Evolutionary conservation across 495 filamentous ascomycete genomes (phyloP).

Genomic region (Xylaria longipes): DNA sequence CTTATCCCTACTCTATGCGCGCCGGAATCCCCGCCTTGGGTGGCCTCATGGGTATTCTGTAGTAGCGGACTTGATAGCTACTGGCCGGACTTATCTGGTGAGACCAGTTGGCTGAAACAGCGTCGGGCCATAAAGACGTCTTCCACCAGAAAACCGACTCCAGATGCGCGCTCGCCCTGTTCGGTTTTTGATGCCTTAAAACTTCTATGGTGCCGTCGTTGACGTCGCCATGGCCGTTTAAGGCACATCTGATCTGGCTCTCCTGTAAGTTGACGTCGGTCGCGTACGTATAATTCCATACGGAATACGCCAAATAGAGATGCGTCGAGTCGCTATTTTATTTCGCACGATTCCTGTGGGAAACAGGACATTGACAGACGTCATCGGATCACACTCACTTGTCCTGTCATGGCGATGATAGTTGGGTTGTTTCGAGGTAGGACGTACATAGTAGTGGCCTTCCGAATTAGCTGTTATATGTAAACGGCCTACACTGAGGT

Average conservation of each 20-base stretch:
- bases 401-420: not conserved
- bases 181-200: not conserved
- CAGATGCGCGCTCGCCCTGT: not conserved
- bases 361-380: not conserved
- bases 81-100: not conserved
- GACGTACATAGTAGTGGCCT: not conserved
- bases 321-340: slow-evolving; percentile 8
- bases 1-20: slow-evolving; percentile 1
- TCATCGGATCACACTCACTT: not conserved
- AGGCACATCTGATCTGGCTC: not conserved
- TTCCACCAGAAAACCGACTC: not conserved
- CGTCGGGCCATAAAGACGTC: not conserved
- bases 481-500: not conserved
- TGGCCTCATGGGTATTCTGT: slow-evolving; percentile 10
- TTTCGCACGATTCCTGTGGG: not conserved
- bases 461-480: not conserved
- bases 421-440: not conserved
- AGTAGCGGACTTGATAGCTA: not conserved
- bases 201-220: slow-evolving; percentile 1
- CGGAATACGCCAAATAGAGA: not conserved
- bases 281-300: not conserved
- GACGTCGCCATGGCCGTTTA: not conserved
- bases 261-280: slow-evolving; percentile 15
- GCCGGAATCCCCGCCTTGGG: slow-evolving; percentile 8
- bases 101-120: slow-evolving; percentile 18